Percentiles rank a stretch among this genome's conserved stretches.
Evolutionary conservation across 2,329 filamentous ascomycete genomes (phyloP).

Genomic region (Xylogone sp.): DNA sequence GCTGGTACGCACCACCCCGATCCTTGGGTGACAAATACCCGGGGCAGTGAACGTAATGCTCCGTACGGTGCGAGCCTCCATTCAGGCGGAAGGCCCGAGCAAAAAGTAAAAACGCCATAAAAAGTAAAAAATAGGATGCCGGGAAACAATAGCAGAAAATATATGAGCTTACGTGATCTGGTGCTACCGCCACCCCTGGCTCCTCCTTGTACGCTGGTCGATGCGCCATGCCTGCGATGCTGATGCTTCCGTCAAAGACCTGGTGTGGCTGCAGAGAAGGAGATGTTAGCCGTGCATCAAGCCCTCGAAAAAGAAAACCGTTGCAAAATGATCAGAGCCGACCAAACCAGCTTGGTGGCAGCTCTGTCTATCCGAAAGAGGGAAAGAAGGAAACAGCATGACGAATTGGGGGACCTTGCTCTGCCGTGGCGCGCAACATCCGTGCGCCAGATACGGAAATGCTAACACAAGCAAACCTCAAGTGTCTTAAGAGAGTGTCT

Average conservation of each 20-base stretch:
- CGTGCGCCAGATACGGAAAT: conserved; percentile 15
- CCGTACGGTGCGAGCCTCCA: not conserved
- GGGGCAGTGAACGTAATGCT: not conserved
- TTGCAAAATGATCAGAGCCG: not conserved
- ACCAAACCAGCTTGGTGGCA: conserved; percentile 14
- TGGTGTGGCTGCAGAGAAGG: conserved; percentile 4
- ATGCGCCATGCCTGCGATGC: conserved; percentile 27
- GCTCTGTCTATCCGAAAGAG: not conserved
- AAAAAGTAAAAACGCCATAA: not conserved
- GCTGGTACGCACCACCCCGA: not conserved
- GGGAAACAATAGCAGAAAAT: conserved; percentile 15
- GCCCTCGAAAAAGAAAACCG: not conserved
- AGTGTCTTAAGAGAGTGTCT: conserved; percentile 6
- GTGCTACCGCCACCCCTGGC: conserved; percentile 28
- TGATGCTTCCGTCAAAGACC: conserved; percentile 8
- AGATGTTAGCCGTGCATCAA: not conserved
- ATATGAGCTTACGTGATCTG: conserved; percentile 40
- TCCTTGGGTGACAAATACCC: not conserved
- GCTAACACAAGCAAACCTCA: conserved; percentile 3
- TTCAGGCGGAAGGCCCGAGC: not conserved
- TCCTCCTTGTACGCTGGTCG: conserved; percentile 42
- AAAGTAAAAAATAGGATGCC: conserved; percentile 7
- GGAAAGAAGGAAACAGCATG: not conserved
- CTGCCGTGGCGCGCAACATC: conserved; percentile 22
- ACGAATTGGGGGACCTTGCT: conserved; percentile 7